A percentile compares a stretch with the other conserved stretches of the same genome.
phyloP scores from a whole-genome alignment of 306 rosid species.

The Pyrus betulifolia region DNA sequence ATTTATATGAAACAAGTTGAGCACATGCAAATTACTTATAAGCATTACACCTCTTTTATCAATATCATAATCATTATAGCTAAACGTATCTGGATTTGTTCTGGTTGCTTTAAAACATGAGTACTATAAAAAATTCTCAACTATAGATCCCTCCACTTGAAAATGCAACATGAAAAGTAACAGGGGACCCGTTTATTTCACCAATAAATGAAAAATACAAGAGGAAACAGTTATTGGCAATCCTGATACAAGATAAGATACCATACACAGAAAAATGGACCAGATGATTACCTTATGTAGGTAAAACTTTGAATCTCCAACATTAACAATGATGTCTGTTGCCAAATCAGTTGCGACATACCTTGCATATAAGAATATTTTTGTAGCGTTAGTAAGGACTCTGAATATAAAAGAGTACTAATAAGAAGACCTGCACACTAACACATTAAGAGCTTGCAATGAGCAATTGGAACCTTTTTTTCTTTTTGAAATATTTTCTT shows the following conservation, averaged over 20 bases:
- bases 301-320: slow-evolving; percentile 65
- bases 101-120: background rate
- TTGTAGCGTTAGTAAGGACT: background rate
- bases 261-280: background rate
- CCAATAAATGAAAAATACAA: background rate
- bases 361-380: slow-evolving; percentile 45
- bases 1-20: background rate
- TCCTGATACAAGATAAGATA: background rate
- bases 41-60: background rate
- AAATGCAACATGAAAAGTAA: background rate
- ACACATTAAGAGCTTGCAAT: background rate
- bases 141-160: background rate
- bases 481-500: background rate
- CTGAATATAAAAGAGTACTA: background rate
- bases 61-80: background rate
- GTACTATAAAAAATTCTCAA: background rate
- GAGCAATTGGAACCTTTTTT: background rate
- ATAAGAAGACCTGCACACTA: background rate
- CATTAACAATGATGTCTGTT: slow-evolving; percentile 54
- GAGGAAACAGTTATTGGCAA: background rate
- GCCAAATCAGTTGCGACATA: slow-evolving; percentile 79
- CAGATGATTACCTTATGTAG: slow-evolving; percentile 69
- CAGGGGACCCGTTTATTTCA: background rate
- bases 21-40: background rate
- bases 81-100: background rate